Percentiles rank a stretch among this genome's conserved stretches.
These are phyloP conservation scores for Acacia crassicarpa DNA, from an alignment of 306 rosid species.

Conservation along the genomic window DNA sequence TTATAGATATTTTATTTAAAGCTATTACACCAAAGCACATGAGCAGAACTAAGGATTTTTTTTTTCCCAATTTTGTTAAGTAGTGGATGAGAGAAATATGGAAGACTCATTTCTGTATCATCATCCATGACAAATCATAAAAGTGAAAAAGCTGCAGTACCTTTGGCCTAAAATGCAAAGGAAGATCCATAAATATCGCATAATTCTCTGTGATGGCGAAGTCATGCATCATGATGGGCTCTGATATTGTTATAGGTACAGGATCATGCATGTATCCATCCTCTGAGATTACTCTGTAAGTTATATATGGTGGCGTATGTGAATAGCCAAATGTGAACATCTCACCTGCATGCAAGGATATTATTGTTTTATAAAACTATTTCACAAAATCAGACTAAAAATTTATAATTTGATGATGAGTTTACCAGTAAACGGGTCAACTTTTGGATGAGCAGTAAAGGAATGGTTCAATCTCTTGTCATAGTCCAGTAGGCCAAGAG, in stretches of 20 bases:
- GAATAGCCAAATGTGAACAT: constrained; percentile 97
- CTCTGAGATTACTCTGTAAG: constrained; percentile 89
- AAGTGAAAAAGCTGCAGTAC: constrained; percentile 40
- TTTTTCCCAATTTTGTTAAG: neutral
- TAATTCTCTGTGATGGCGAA: constrained; percentile 91
- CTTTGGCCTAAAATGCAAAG: constrained; percentile 83
- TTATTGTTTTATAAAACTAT: constrained; percentile 24
- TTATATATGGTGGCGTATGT: constrained; percentile 77
- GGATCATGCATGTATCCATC: constrained; percentile 94
- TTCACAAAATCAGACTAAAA: constrained; percentile 14
- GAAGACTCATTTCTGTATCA: neutral
- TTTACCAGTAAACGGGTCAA: constrained; percentile 89
- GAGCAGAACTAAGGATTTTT: neutral
- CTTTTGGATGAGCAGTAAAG: constrained; percentile 98
- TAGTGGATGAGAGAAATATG: neutral
- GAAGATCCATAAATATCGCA: constrained; percentile 93
- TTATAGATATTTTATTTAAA: neutral
- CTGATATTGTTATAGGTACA: constrained; percentile 81
- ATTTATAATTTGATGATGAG: constrained; percentile 28
- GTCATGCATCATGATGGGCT: constrained; percentile 95
- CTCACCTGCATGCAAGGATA: constrained; percentile 69
- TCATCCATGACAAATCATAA: constrained; percentile 1
- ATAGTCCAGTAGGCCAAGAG: constrained; percentile 88
- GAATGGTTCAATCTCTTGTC: constrained; percentile 89
- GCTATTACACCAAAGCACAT: neutral